Evolutionary conservation across 352 stramenopile species (phyloP).

Genomic region (Pythium rhizo-oryzae): DNA sequence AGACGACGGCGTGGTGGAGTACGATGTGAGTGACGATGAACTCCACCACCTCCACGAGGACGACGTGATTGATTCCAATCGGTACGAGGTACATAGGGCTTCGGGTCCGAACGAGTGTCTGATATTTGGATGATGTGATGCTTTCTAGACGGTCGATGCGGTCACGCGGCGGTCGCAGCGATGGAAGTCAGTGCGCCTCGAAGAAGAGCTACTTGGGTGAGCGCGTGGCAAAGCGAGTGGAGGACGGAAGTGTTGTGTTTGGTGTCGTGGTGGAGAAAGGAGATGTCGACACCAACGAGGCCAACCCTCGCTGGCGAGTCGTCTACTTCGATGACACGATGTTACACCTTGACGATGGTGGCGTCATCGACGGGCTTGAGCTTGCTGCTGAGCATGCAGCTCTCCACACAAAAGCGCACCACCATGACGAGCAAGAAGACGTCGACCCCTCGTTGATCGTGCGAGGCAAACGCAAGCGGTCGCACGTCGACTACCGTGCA

Average conservation of each 20-base stretch:
- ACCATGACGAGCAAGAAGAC: slow-evolving; percentile 11
- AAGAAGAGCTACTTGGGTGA: slow-evolving; percentile 38
- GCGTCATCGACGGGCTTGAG: slow-evolving; percentile 37
- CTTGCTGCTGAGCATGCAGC: slow-evolving; percentile 31
- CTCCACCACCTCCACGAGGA: slow-evolving; percentile 20
- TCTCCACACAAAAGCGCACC: background rate
- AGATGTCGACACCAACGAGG: background rate
- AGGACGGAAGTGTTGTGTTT: slow-evolving; percentile 39
- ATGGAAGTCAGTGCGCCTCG: background rate
- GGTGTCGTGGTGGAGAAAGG: slow-evolving; percentile 51
- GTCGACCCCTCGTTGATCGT: slow-evolving; percentile 53
- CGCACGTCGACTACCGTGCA: slow-evolving; percentile 75
- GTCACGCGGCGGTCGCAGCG: slow-evolving; percentile 10
- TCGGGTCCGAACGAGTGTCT: background rate
- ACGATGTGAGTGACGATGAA: slow-evolving; percentile 31
- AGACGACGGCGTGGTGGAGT: slow-evolving; percentile 21
- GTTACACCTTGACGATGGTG: slow-evolving; percentile 34
- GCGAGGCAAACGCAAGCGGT: slow-evolving; percentile 78
- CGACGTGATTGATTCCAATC: slow-evolving; percentile 27
- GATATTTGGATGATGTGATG: background rate
- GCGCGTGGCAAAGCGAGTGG: slow-evolving; percentile 42
- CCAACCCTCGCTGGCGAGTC: slow-evolving; percentile 40
- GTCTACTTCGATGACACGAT: slow-evolving; percentile 61
- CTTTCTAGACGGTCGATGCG: slow-evolving; percentile 35
- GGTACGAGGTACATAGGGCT: slow-evolving; percentile 7